These are phyloP conservation scores for Kurtzmaniella cleridarum DNA, from an alignment of 805 yeast species.

Conservation along the genomic window DNA sequence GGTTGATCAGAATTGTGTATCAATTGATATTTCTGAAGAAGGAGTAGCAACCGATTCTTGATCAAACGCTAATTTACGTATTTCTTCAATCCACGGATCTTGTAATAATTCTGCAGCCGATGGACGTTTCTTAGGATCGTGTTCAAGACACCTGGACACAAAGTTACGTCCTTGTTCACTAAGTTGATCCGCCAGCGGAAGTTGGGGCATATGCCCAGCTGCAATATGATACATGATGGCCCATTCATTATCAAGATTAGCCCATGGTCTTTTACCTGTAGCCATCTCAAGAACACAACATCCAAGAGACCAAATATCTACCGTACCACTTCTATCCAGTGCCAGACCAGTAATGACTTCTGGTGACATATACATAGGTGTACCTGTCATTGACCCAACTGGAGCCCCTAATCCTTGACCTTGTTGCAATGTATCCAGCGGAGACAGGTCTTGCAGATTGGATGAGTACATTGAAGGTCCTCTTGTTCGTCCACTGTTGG, in stretches of 20 bases:
- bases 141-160: slow-evolving; percentile 69
- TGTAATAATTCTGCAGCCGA: slow-evolving; percentile 78
- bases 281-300: slow-evolving; percentile 96
- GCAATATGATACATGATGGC: slow-evolving; percentile 98
- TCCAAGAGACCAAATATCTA: slow-evolving; percentile 94
- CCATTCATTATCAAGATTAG: slow-evolving; percentile 93
- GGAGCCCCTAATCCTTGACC: slow-evolving; percentile 9
- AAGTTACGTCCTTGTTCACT: slow-evolving; percentile 69
- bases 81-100: slow-evolving; percentile 85
- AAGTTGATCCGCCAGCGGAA: slow-evolving; percentile 76
- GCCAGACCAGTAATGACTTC: slow-evolving; percentile 79
- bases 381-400: slow-evolving; percentile 63
- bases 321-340: slow-evolving; percentile 56
- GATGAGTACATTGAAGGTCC: slow-evolving; percentile 12
- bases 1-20: neutral
- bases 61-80: slow-evolving; percentile 64
- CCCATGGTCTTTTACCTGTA: slow-evolving; percentile 96
- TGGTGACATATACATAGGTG: slow-evolving; percentile 99
- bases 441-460: slow-evolving; percentile 1
- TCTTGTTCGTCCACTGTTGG: slow-evolving; percentile 49
- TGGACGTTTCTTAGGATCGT: slow-evolving; percentile 75
- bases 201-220: slow-evolving; percentile 84
- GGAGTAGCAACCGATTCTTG: slow-evolving; percentile 31
- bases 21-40: slow-evolving; percentile 19
- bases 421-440: slow-evolving; percentile 24